phyloP scores from a whole-genome alignment of 257 asterid genomes.

The Leptodermis oblonga region DNA sequence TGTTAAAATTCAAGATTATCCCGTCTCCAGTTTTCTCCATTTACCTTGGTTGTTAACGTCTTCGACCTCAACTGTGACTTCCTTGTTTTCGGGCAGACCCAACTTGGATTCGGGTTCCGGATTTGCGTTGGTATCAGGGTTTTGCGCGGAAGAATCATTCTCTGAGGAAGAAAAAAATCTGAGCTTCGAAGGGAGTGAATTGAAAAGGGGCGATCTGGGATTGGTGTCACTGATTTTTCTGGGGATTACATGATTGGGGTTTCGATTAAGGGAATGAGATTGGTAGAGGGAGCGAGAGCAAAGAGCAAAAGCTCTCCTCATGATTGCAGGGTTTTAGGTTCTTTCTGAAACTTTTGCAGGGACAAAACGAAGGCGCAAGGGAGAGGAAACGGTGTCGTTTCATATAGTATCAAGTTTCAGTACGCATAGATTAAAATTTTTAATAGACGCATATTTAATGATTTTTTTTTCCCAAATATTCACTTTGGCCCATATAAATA shows the following conservation, averaged over 20 bases:
- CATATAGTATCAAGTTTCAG: too few relatives aligned
- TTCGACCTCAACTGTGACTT: conserved; percentile 27
- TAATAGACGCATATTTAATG: too few relatives aligned
- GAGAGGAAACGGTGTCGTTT: neutral
- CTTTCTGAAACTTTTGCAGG: neutral
- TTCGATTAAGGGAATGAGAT: conserved; percentile 24
- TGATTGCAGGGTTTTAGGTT: conserved; percentile 43
- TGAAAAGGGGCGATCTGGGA: conserved; percentile 20
- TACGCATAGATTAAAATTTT: too few relatives aligned
- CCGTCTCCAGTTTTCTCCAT: neutral
- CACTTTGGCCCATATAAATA: too few relatives aligned
- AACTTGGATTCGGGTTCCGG: conserved; percentile 25
- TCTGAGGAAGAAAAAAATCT: conserved; percentile 57
- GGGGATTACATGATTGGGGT: too few relatives aligned
- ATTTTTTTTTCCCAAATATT: too few relatives aligned
- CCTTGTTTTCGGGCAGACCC: conserved; percentile 19
- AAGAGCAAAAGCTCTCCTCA: conserved; percentile 56
- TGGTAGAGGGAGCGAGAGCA: conserved; percentile 38
- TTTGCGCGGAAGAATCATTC: conserved; percentile 27
- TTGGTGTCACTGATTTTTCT: conserved; percentile 1
- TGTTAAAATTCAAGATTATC: neutral
- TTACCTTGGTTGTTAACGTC: conserved; percentile 66
- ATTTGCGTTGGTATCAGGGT: conserved; percentile 17
- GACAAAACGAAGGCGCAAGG: neutral
- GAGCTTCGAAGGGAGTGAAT: conserved; percentile 24